phyloP scores from a whole-genome alignment of 2,329 filamentous ascomycete genomes.

The Ustulina deusta region DNA sequence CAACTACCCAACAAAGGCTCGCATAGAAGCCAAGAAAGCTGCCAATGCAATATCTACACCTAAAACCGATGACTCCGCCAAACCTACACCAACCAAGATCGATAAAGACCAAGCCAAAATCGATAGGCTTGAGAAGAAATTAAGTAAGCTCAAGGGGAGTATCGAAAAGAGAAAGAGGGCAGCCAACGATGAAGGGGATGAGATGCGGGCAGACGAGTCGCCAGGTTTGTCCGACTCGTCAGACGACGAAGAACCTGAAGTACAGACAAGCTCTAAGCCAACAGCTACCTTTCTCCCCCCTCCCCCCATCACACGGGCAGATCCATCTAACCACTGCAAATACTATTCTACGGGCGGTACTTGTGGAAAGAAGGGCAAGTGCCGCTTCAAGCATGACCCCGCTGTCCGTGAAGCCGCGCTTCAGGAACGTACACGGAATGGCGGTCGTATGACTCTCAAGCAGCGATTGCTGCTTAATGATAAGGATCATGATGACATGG shows the following conservation, averaged over 20 bases:
- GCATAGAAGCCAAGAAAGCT: conserved; percentile 72
- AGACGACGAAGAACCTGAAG: conserved; percentile 70
- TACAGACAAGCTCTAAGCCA: conserved; percentile 63
- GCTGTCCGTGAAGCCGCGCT: conserved; percentile 72
- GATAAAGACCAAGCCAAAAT: conserved; percentile 60
- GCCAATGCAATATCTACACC: conserved; percentile 64
- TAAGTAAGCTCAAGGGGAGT: conserved; percentile 77
- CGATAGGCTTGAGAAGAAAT: conserved; percentile 71
- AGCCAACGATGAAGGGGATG: conserved; percentile 74
- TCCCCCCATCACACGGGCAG: conserved; percentile 65
- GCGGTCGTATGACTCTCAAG: conserved; percentile 73
- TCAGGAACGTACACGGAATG: conserved; percentile 72
- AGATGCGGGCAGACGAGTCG: conserved; percentile 64
- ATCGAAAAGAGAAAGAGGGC: conserved; percentile 75
- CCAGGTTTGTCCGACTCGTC: conserved; percentile 61
- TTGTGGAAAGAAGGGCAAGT: conserved; percentile 80
- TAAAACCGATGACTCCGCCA: conserved; percentile 63
- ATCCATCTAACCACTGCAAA: conserved; percentile 75
- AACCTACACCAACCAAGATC: conserved; percentile 61
- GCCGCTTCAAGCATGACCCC: conserved; percentile 76
- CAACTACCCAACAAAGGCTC: conserved; percentile 82
- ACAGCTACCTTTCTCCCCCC: conserved; percentile 55
- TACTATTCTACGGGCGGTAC: conserved; percentile 76
- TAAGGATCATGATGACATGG: conserved; percentile 75
- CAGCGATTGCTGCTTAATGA: conserved; percentile 75